These are phyloP conservation scores for Lactuca saligna DNA, from an alignment of 129 eudicot genomes.

Conservation along the genomic window DNA sequence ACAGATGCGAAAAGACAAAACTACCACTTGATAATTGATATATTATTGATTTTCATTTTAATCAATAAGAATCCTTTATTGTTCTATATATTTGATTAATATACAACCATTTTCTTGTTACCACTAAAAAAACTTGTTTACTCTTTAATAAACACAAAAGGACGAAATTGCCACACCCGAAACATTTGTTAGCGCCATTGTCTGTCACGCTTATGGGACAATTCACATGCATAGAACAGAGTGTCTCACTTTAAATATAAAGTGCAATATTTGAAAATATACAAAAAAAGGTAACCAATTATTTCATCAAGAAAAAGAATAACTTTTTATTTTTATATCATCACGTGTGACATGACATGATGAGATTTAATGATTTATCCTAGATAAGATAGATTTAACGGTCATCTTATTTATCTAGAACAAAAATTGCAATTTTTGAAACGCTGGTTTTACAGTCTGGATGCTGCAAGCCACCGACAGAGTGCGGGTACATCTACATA, in stretches of 20 bases:
- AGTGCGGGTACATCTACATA: slow-evolving; percentile 66
- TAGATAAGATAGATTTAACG: too few species aligned
- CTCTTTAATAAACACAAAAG: slow-evolving; percentile 13
- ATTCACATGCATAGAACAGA: slow-evolving; percentile 29
- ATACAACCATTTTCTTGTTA: not conserved
- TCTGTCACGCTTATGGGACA: slow-evolving; percentile 15
- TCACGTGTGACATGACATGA: not conserved
- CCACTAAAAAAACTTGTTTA: not conserved
- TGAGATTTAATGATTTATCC: too few species aligned
- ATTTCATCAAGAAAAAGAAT: not conserved
- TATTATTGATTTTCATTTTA: too few species aligned
- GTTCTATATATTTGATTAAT: not conserved
- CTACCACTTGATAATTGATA: not conserved
- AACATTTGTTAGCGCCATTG: slow-evolving; percentile 28
- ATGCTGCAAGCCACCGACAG: slow-evolving; percentile 97
- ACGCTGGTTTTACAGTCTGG: slow-evolving; percentile 57
- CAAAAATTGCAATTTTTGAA: not conserved
- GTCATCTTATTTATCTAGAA: not conserved
- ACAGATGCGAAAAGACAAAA: slow-evolving; percentile 21
- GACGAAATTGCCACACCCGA: slow-evolving; percentile 32
- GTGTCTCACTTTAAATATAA: slow-evolving; percentile 19
- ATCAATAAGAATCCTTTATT: not conserved
- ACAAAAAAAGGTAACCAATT: not conserved
- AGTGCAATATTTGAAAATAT: slow-evolving; percentile 7
- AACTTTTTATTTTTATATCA: too few species aligned